These are phyloP conservation scores for Trametes gibbosa DNA, from an alignment of 768 basidiomycete genomes.

Conservation along the genomic window DNA sequence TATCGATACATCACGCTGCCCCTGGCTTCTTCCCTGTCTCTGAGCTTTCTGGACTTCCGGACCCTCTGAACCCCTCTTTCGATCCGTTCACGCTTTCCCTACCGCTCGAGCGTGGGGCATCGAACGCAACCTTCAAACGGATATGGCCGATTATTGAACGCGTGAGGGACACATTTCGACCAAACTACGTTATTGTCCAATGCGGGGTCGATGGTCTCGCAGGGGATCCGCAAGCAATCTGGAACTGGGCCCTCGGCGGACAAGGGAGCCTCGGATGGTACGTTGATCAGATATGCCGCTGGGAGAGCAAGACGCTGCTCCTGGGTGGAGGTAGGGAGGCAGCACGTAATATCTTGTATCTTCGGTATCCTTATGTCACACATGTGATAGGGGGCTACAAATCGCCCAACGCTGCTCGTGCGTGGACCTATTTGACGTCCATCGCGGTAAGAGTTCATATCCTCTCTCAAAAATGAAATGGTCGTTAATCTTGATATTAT, in stretches of 20 bases:
- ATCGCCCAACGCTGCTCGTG: slow-evolving; percentile 78
- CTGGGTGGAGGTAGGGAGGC: slow-evolving; percentile 65
- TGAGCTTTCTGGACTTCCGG: slow-evolving; percentile 45
- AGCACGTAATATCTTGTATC: neutral
- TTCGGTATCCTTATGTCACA: no score
- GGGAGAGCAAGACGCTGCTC: slow-evolving; percentile 63
- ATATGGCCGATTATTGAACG: slow-evolving; percentile 66
- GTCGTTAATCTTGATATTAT: neutral
- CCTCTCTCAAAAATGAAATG: neutral
- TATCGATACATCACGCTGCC: slow-evolving; percentile 82
- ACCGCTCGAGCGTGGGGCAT: slow-evolving; percentile 74
- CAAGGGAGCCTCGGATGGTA: slow-evolving; percentile 69
- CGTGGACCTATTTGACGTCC: slow-evolving; percentile 83
- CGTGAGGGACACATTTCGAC: slow-evolving; percentile 58
- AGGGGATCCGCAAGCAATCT: slow-evolving; percentile 74
- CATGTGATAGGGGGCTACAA: slow-evolving; percentile 86
- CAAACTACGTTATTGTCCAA: slow-evolving; percentile 80
- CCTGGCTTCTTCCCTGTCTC: slow-evolving; percentile 84
- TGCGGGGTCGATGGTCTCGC: slow-evolving; percentile 87
- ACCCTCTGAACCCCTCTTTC: slow-evolving; percentile 34
- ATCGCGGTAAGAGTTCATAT: slow-evolving; percentile 54
- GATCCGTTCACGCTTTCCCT: slow-evolving; percentile 77
- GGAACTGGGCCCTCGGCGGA: slow-evolving; percentile 64
- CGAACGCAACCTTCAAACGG: slow-evolving; percentile 53
- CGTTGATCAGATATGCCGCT: slow-evolving; percentile 49